These are phyloP conservation scores for Crithidia sp. DNA, from an alignment of 208 protist genomes.

Conservation along the genomic window DNA sequence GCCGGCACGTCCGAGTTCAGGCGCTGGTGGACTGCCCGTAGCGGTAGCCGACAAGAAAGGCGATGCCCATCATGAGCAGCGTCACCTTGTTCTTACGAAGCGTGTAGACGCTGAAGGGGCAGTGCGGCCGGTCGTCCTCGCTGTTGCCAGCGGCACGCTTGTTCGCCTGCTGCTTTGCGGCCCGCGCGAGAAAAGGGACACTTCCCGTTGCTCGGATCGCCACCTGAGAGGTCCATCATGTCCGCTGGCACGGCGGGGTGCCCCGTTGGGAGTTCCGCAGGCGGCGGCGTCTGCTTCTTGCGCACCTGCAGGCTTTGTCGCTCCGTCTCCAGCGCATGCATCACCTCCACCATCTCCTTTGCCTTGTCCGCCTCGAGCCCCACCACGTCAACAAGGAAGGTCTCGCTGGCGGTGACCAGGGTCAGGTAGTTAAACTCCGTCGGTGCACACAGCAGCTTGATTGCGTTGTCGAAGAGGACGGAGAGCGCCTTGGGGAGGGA, in stretches of 20 bases:
- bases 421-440: conserved; percentile 62
- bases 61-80: conserved; percentile 34
- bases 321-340: conserved; percentile 48
- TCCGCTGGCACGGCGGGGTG: conserved; percentile 19
- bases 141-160: not conserved
- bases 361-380: conserved; percentile 31
- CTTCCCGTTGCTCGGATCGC: conserved; percentile 52
- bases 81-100: conserved; percentile 24
- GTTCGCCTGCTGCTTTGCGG: conserved; percentile 17
- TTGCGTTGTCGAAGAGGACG: conserved; percentile 29
- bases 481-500: conserved; percentile 43
- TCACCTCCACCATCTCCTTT: conserved; percentile 26
- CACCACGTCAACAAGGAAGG: conserved; percentile 19
- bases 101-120: conserved; percentile 50
- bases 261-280: conserved; percentile 3
- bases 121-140: conserved; percentile 31
- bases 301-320: conserved; percentile 12
- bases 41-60: conserved; percentile 44
- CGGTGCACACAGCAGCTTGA: conserved; percentile 27
- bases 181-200: conserved; percentile 46
- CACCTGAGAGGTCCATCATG: not conserved
- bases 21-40: conserved; percentile 6
- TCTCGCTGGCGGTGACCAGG: conserved; percentile 28
- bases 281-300: not conserved
- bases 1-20: not conserved